Evolutionary conservation across 108 stramenopile species (phyloP).

Genomic region (Epithemia pelagica): DNA sequence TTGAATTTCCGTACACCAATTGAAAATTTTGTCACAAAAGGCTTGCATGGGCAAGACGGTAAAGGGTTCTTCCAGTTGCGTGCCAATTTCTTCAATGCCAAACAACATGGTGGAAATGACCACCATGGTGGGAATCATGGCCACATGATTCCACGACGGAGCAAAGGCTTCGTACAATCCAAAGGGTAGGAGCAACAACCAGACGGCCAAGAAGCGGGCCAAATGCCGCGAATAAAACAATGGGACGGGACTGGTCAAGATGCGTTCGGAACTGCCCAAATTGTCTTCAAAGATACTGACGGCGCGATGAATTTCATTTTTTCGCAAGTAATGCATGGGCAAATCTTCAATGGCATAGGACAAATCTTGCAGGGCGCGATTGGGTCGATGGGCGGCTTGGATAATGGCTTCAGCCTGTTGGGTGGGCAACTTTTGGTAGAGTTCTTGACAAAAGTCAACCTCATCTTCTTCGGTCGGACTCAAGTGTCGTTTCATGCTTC

Average conservation of each 20-base stretch:
- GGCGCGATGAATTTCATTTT: constrained; percentile 59
- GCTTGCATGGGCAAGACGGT: constrained; percentile 76
- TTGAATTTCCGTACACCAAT: constrained; percentile 47
- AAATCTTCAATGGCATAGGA: constrained; percentile 63
- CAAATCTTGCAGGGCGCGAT: constrained; percentile 64
- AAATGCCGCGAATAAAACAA: constrained; percentile 69
- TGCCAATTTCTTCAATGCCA: constrained; percentile 82
- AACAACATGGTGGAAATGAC: constrained; percentile 59
- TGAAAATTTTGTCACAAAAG: constrained; percentile 68
- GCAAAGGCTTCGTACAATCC: constrained; percentile 66
- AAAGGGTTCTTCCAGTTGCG: constrained; percentile 83
- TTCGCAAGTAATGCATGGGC: constrained; percentile 72
- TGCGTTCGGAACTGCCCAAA: constrained; percentile 51
- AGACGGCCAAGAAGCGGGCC: constrained; percentile 68
- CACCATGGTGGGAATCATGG: constrained; percentile 61
- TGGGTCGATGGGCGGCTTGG: constrained; percentile 60
- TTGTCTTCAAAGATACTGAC: constrained; percentile 71
- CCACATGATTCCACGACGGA: constrained; percentile 66
- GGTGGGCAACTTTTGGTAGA: constrained; percentile 42
- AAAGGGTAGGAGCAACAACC: constrained; percentile 69
- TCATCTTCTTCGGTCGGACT: constrained; percentile 60
- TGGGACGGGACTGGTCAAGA: constrained; percentile 63
- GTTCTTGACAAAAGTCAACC: constrained; percentile 34
- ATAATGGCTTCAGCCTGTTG: constrained; percentile 55
- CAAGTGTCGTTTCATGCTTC: constrained; percentile 58